Evolutionary conservation across 2,329 filamentous ascomycete genomes (phyloP).

Genomic region (Gliomastix tumulicola): DNA sequence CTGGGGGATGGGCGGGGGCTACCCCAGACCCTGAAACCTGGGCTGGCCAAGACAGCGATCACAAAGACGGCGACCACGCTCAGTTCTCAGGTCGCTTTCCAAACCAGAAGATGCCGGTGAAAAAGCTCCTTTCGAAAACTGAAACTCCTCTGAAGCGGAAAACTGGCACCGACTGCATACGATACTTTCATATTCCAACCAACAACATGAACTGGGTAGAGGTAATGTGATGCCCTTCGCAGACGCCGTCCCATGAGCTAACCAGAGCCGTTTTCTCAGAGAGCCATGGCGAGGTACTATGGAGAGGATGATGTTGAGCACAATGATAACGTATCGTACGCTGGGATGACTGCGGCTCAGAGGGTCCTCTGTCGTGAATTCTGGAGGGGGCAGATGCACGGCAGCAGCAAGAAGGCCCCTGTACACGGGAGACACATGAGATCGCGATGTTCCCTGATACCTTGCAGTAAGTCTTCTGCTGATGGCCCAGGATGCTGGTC

Average conservation of each 20-base stretch:
- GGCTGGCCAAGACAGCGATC: too few species aligned
- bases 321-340: neutral
- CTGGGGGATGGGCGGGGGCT: too few species aligned
- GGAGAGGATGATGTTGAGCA: constrained; percentile 9
- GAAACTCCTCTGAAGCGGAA: too few species aligned
- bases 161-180: neutral
- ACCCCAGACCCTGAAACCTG: too few species aligned
- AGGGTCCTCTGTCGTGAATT: constrained; percentile 19
- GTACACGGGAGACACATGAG: constrained; percentile 27
- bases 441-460: constrained; percentile 21
- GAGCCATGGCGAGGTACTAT: constrained; percentile 20
- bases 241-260: neutral
- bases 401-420: constrained; percentile 10
- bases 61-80: too few species aligned
- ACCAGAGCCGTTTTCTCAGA: constrained; percentile 7
- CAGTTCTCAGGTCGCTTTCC: too few species aligned
- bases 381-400: constrained; percentile 26
- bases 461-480: constrained; percentile 12
- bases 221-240: too few species aligned
- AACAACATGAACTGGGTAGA: constrained; percentile 20
- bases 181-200: constrained; percentile 21
- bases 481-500: neutral
- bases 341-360: constrained; percentile 7
- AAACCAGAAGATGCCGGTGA: too few species aligned
- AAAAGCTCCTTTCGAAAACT: too few species aligned